phyloP scores from a whole-genome alignment of 495 filamentous ascomycete genomes.

The Aspergillus hancockii region DNA sequence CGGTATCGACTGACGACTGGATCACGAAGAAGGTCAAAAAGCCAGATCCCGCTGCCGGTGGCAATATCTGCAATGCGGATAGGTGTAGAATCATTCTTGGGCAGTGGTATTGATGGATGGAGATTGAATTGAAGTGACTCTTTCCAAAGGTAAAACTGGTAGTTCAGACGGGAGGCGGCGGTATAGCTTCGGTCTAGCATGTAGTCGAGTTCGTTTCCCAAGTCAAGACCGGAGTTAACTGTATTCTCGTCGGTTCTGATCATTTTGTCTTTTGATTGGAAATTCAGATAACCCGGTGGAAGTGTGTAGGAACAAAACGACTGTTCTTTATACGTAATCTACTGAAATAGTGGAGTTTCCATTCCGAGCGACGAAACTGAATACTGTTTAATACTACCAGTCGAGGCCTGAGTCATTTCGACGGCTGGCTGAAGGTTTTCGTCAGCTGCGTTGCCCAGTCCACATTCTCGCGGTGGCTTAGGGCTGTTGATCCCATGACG shows the following conservation, averaged over 20 bases:
- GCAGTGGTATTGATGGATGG: conserved; percentile 17
- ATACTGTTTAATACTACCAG: too few species aligned
- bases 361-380: too few species aligned
- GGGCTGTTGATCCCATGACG: too few species aligned
- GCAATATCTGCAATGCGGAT: conserved; percentile 21
- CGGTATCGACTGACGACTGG: background rate
- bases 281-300: too few species aligned
- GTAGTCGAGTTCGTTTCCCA: conserved; percentile 22
- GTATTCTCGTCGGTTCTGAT: background rate
- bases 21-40: conserved; percentile 21
- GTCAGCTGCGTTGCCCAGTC: too few species aligned
- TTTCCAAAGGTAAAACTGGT: conserved; percentile 29
- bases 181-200: conserved; percentile 16
- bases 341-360: too few species aligned
- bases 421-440: too few species aligned
- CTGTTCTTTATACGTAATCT: too few species aligned
- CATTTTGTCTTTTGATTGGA: background rate
- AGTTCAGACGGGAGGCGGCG: conserved; percentile 23
- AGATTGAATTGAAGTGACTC: conserved; percentile 21
- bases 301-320: too few species aligned
- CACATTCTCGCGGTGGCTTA: too few species aligned
- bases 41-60: conserved; percentile 29
- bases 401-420: too few species aligned
- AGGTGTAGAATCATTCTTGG: background rate
- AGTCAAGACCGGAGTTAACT: background rate